Base-by-base conservation (phyloP, 2,329 filamentous ascomycete species). In the Lecanosticta acicola region DNA sequence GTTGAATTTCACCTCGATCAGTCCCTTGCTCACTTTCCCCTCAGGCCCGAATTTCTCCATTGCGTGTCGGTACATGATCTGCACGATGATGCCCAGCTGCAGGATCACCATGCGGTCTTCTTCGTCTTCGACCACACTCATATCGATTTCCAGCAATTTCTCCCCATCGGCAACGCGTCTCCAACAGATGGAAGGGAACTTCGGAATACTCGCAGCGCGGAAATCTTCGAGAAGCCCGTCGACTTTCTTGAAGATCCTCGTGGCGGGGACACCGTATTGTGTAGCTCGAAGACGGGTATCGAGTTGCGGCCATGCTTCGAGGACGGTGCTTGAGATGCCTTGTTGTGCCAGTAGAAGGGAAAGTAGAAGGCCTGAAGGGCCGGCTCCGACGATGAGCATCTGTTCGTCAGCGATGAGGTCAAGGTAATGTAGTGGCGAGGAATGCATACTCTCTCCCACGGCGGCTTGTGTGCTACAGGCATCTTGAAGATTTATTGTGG, bases 221-320 rank as follows among this genome's bases (percentile, higher is more conserved):
- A 71, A 57, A 21, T 67, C 64, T 0, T 64, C 58, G 14, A 69
- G 55, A 2, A 71, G 50, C 1, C 63, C 67, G 7, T 66, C 63
- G 11, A 29, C 11, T 16, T 61, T 57, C 0, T 61, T 58, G 45
- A 71, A 62, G 10, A 69, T 63, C 0, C 66, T 65, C 32, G 69
- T 67, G 0, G 68, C 64, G 2, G 64, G 62, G 7, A 68, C 67
- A 47, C 69, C 65, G 46, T 72, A 69, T 2, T 69, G 67, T 49
- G 69, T 69, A 45, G 69, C 69, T 39, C 68, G 64, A 11, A 69
- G 68, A 4, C 65, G 64, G 4, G 58, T 56, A 41, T 61, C 56
- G 32, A 65, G 53, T 14, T 46, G 43, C 2, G 55, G 44, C 49
- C 48, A 53, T 20, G 48, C 45, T 43, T 62, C 55, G 48, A 55